These are phyloP conservation scores for Lactarius vividus DNA, from an alignment of 768 basidiomycete species.

Conservation along the genomic window DNA sequence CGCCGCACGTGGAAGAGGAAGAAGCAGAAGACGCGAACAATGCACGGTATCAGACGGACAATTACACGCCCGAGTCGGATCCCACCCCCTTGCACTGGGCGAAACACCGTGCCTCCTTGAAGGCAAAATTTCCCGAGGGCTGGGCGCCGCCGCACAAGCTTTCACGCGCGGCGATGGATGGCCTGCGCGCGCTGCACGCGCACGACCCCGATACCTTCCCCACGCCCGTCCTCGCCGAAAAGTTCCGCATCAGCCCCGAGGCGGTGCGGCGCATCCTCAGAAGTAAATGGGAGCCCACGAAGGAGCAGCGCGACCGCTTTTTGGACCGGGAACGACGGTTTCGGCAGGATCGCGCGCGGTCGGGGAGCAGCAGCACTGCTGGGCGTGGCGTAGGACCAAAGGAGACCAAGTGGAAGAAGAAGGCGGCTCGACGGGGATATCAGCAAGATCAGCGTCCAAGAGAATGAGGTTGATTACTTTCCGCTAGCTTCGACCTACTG, in stretches of 20 bases:
- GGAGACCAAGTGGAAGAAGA: slow-evolving; percentile 5
- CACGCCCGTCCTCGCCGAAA: slow-evolving; percentile 43
- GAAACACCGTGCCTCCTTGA: slow-evolving; percentile 36
- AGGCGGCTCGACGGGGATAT: not conserved
- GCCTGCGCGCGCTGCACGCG: slow-evolving; percentile 43
- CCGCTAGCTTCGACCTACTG: not conserved
- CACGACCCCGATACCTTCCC: slow-evolving; percentile 44
- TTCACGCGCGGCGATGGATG: slow-evolving; percentile 52
- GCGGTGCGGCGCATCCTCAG: slow-evolving; percentile 50
- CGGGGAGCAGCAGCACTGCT: not conserved
- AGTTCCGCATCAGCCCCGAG: slow-evolving; percentile 51
- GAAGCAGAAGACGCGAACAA: slow-evolving; percentile 15
- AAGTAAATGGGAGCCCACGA: slow-evolving; percentile 43
- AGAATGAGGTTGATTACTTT: not conserved
- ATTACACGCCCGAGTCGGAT: slow-evolving; percentile 11
- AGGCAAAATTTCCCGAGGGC: slow-evolving; percentile 37
- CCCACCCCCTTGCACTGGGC: slow-evolving; percentile 32
- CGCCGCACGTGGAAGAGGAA: slow-evolving; percentile 1
- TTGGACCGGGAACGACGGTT: slow-evolving; percentile 33
- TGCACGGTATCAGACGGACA: slow-evolving; percentile 21
- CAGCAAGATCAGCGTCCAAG: slow-evolving; percentile 2
- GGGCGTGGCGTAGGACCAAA: not conserved
- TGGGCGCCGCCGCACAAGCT: slow-evolving; percentile 56
- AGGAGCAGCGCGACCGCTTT: slow-evolving; percentile 34
- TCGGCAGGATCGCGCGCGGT: slow-evolving; percentile 28